Conservation (phyloP, 83 land plant genomes). For the Diphasiastrum complanatum region DNA sequence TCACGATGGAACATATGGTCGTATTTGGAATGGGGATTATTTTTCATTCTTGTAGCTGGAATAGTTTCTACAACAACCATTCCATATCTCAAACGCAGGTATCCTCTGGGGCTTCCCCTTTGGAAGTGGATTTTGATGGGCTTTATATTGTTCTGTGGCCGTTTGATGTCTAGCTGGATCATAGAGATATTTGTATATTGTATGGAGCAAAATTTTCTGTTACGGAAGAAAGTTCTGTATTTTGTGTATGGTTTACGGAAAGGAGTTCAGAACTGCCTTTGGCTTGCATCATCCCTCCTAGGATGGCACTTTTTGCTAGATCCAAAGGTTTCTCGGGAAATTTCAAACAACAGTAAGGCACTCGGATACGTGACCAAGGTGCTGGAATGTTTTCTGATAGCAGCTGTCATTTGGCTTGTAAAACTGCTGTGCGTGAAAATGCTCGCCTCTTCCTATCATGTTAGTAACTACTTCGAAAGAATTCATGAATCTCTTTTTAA, state of each 20-base stretch:
- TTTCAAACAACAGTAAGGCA: background rate
- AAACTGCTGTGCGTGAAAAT: conserved; percentile 7
- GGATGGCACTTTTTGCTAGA: conserved; percentile 2
- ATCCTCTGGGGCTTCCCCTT: background rate
- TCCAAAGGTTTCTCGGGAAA: background rate
- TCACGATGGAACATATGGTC: background rate
- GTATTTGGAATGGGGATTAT: background rate
- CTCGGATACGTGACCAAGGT: background rate
- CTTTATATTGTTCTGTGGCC: conserved; percentile 1
- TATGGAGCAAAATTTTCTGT: conserved; percentile 6
- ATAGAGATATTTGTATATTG: conserved; percentile 1
- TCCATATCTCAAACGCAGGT: background rate
- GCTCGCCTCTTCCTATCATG: conserved; percentile 5
- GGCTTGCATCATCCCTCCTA: background rate
- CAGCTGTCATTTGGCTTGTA: conserved; percentile 6
- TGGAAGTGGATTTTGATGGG: conserved; percentile 11
- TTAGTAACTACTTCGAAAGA: conserved; percentile 6
- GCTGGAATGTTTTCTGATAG: conserved; percentile 1
- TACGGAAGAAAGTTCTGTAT: conserved; percentile 3
- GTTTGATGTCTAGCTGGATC: conserved; percentile 6
- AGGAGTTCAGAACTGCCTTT: conserved; percentile 7
- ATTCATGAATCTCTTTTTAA: conserved; percentile 6
- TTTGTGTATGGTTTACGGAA: conserved; percentile 10
- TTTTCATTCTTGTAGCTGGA: background rate
- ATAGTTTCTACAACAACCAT: background rate